Evolutionary conservation across 768 basidiomycete species (phyloP).

Genomic region (Gloeopeniophorella convolvens): DNA sequence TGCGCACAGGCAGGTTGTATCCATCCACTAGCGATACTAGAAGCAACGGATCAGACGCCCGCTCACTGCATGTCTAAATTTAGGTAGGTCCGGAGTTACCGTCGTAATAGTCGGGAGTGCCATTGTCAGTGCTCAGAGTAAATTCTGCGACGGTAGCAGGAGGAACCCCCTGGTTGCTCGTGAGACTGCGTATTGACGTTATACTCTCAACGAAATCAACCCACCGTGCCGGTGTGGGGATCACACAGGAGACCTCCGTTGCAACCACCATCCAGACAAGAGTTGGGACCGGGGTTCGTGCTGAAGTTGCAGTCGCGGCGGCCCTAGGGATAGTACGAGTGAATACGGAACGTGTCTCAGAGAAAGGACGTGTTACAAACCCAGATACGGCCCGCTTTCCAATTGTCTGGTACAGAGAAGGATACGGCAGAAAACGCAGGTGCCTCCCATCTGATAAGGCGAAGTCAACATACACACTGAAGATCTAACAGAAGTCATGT

Average conservation of each 20-base stretch:
- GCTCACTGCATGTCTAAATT: not conserved
- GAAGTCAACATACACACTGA: conserved; percentile 28
- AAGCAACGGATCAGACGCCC: no score
- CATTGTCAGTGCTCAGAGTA: conserved; percentile 21
- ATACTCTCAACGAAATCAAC: not conserved
- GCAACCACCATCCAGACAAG: conserved; percentile 61
- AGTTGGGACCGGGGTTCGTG: conserved; percentile 43
- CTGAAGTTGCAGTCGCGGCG: conserved; percentile 49
- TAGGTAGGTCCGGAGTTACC: conserved; percentile 16
- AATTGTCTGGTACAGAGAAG: conserved; percentile 54
- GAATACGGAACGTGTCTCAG: not conserved
- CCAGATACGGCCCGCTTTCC: conserved; percentile 64
- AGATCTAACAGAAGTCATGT: not conserved
- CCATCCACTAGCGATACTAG: conserved; percentile 27
- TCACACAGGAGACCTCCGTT: conserved; percentile 62
- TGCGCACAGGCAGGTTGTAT: conserved; percentile 51
- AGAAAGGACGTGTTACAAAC: conserved; percentile 24
- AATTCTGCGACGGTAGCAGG: conserved; percentile 32
- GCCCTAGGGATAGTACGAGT: conserved; percentile 5
- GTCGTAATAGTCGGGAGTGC: conserved; percentile 21
- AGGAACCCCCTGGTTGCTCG: conserved; percentile 27
- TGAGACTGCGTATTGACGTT: no score
- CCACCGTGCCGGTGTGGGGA: conserved; percentile 41
- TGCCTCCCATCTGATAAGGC: no score
- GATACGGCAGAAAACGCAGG: conserved; percentile 32